These are phyloP conservation scores for Lumnitzera racemosa DNA, from an alignment of 345 rosid genomes.

Conservation along the genomic window DNA sequence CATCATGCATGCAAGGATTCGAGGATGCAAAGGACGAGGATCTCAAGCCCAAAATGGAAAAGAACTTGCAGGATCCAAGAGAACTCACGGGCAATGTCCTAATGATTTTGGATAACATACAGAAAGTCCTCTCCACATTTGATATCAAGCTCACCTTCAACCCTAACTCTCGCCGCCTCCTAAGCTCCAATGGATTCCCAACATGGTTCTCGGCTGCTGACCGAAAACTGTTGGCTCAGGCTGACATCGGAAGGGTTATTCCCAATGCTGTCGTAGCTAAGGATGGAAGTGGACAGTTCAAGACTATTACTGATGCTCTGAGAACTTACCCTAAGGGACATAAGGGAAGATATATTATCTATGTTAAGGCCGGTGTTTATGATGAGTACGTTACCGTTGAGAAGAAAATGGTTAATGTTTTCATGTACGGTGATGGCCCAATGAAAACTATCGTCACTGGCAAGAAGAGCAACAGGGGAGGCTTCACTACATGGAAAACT, in stretches of 20 bases:
- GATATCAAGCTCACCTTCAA: constrained; percentile 18
- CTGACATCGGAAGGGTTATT: constrained; percentile 7
- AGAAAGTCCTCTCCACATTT: constrained; percentile 24
- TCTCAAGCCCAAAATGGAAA: constrained; percentile 16
- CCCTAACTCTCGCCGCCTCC: constrained; percentile 31
- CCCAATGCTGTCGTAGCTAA: constrained; percentile 62
- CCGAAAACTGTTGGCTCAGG: constrained; percentile 44
- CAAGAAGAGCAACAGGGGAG: constrained; percentile 16
- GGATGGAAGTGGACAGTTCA: constrained; percentile 78
- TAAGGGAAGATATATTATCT: constrained; percentile 27
- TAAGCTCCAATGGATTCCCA: constrained; percentile 29
- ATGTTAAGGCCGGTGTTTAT: constrained; percentile 49
- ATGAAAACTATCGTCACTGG: constrained; percentile 38
- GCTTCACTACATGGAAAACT: constrained; percentile 18
- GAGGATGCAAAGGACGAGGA: constrained; percentile 4
- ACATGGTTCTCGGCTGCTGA: constrained; percentile 59
- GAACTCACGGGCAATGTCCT: constrained; percentile 48
- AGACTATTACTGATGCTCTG: constrained; percentile 43
- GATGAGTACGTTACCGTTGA: constrained; percentile 24
- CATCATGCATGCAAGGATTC: constrained; percentile 50
- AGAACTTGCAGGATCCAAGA: constrained; percentile 23
- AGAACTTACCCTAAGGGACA: constrained; percentile 27
- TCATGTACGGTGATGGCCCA: constrained; percentile 49
- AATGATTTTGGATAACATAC: constrained; percentile 31
- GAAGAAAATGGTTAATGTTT: constrained; percentile 22